Conservation (phyloP, 352 stramenopile genomes). For the Globisporangium nodosum region DNA sequence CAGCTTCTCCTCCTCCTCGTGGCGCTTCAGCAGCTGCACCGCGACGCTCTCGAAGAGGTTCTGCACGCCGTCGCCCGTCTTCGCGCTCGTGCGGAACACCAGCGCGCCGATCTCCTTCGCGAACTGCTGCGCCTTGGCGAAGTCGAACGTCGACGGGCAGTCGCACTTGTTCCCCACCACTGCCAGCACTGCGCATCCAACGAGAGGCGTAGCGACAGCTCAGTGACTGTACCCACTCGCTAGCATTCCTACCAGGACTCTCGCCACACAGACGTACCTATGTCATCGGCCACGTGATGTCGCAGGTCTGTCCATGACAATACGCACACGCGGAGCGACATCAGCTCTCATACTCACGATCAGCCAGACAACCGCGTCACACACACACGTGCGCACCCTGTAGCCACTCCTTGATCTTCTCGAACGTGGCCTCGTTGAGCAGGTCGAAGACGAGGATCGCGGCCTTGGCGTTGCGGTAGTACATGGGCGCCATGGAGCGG, state of each 20-base stretch:
- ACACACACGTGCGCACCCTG: constrained; percentile 33
- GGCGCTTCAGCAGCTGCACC: constrained; percentile 66
- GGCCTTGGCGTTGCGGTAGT: constrained; percentile 87
- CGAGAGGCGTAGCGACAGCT: background rate
- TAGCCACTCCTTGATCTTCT: constrained; percentile 86
- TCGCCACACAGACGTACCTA: constrained; percentile 18
- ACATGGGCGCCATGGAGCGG: constrained; percentile 87
- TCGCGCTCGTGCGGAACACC: constrained; percentile 77
- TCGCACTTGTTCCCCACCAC: constrained; percentile 86
- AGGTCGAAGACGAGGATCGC: constrained; percentile 86
- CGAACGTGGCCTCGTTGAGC: constrained; percentile 67
- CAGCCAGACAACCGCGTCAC: background rate
- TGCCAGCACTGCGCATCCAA: constrained; percentile 38
- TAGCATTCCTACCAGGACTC: no score
- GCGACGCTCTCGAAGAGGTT: constrained; percentile 72
- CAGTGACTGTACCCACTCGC: background rate
- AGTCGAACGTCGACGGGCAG: constrained; percentile 57
- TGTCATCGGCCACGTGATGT: constrained; percentile 73
- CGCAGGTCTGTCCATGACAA: constrained; percentile 41
- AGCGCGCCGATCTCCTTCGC: constrained; percentile 76
- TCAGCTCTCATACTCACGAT: background rate
- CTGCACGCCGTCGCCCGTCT: constrained; percentile 74
- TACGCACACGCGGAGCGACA: constrained; percentile 3
- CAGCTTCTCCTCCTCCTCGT: constrained; percentile 55
- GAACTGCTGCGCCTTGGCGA: constrained; percentile 62